A percentile compares a stretch with the other conserved stretches of the same genome.
Conservation (phyloP, 2,329 filamentous ascomycete genomes). For the Sporothrix brasiliensis region DNA sequence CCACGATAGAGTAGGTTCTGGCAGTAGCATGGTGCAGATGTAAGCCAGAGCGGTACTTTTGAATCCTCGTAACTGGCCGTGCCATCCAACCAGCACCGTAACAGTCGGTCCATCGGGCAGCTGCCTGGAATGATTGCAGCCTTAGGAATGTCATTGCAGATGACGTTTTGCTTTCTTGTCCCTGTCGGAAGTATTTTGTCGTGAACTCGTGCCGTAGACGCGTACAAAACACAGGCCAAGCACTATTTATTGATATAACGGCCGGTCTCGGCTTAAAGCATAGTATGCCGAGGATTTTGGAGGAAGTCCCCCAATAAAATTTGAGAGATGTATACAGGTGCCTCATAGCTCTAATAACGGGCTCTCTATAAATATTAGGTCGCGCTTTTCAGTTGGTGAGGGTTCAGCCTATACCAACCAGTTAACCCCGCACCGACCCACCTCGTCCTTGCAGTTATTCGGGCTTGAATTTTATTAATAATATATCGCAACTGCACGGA, state of each 20-base stretch:
- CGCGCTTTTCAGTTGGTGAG: too few species aligned
- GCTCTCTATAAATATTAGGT: too few species aligned
- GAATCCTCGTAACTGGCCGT: neutral
- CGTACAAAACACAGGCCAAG: neutral
- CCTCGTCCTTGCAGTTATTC: too few species aligned
- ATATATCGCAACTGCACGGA: too few species aligned
- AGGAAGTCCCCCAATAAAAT: neutral
- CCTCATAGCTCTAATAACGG: too few species aligned
- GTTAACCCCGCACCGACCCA: too few species aligned
- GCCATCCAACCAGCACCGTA: neutral
- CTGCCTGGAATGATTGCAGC: neutral
- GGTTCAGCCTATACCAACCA: too few species aligned
- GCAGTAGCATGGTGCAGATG: neutral
- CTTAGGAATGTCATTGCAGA: neutral
- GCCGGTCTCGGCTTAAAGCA: slow-evolving; percentile 3
- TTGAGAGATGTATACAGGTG: too few species aligned
- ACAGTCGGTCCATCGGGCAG: neutral
- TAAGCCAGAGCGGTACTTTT: too few species aligned
- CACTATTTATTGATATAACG: neutral
- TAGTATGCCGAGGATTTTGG: neutral
- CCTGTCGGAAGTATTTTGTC: neutral
- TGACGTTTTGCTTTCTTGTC: neutral
- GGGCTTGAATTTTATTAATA: too few species aligned
- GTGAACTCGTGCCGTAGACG: neutral
- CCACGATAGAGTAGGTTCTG: neutral